Evolutionary conservation across 2,329 filamentous ascomycete species (phyloP).

Genomic region (Neopestalotiopsis clavispora): DNA sequence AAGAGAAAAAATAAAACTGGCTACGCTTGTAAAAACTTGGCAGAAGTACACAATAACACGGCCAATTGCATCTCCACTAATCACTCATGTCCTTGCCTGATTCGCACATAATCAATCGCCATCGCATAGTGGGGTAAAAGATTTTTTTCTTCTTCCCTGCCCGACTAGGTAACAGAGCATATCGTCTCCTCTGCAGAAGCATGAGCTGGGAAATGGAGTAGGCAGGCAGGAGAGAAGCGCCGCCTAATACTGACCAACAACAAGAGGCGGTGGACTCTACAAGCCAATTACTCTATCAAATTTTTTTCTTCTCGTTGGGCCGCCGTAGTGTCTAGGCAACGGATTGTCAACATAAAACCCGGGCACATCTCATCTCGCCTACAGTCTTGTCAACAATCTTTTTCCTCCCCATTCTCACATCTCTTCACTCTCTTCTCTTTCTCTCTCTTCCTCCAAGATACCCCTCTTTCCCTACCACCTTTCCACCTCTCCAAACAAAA

Average conservation of each 20-base stretch:
- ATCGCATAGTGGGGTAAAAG: neutral
- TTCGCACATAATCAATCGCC: neutral
- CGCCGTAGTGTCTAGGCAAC: neutral
- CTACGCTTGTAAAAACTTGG: neutral
- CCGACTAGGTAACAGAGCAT: neutral
- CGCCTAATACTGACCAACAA: neutral
- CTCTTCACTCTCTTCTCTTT: neutral
- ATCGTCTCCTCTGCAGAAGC: neutral
- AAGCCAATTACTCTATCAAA: neutral
- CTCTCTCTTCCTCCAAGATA: neutral
- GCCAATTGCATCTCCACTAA: neutral
- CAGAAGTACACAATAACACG: neutral
- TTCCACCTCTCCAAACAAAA: neutral
- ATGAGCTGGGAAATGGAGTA: too few species aligned
- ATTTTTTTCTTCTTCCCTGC: conserved; percentile 2
- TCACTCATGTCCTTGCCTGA: neutral
- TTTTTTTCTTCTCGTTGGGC: neutral
- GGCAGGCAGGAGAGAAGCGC: neutral
- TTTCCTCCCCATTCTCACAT: neutral
- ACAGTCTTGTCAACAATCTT: neutral
- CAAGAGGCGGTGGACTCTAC: neutral
- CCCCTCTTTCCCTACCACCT: neutral
- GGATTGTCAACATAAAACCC: neutral
- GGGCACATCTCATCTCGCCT: neutral
- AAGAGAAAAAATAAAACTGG: neutral